Evolutionary conservation across 1,139 yeast genomes (phyloP), one percentile per base, ranked within the genome.

Genomic region (Taphrina populina): DNA sequence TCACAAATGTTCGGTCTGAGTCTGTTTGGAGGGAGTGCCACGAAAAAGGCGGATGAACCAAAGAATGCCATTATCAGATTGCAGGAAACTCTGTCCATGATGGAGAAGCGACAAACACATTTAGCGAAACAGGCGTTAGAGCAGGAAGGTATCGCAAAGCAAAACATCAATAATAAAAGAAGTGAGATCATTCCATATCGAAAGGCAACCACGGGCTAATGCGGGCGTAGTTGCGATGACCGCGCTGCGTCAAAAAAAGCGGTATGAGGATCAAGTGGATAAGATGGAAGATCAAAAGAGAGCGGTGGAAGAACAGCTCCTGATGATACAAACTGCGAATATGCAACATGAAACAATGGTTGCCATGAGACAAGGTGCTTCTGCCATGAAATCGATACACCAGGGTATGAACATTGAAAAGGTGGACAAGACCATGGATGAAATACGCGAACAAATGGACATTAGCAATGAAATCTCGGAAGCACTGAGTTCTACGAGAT

Each of bases 351-450:
- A 94, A 74, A 92, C 98, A 34, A 86, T 94, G 95, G 87, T 87
- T 78, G 96, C 96, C 57, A 92, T 92, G 97, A 85, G 90, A 71
- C 95, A 88, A 71, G 97, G 97, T 62, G 95, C 98, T 8, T 79
- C 78, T 67, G 98, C 97, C 51, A 88, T 92, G 95, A 88, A 90
- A 71, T 87, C 85, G 66, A 92, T 92, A 66, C 97, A 92, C 70
- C 92, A 90, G 61, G 95, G 90, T 66, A 83, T 92, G 76, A 85
- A 90, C 70, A 88, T 92, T 58, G 98, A 92, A 71, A 90, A 88
- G 74, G 96, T 92, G 46, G 98, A 92, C 69, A 87, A 84, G 65
- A 90, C 97, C n/a, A 92, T 92, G 97, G 98, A 92, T 69, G 96
- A 90, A 63, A 88, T 94, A 61, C 81, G 97, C 65, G 98, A 92